Conservation (phyloP, 2,329 filamentous ascomycete species). For the Scolecobasidium constrictum region DNA sequence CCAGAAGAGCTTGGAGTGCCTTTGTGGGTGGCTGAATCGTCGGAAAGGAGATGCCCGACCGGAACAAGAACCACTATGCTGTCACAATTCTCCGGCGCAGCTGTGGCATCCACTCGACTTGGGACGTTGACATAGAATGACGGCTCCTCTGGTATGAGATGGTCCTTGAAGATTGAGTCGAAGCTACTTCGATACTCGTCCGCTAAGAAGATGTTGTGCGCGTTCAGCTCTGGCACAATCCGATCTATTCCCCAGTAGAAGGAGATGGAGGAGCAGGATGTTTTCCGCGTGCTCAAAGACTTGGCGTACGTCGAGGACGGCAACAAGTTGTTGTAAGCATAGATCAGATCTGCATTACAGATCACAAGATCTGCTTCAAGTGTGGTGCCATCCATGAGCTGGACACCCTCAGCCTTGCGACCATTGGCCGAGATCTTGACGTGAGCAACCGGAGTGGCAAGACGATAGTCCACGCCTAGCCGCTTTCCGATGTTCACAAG, state of each 20-base stretch:
- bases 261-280: constrained; percentile 62
- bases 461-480: constrained; percentile 50
- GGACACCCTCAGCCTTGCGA: constrained; percentile 18
- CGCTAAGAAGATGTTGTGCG: constrained; percentile 70
- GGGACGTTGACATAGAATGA: constrained; percentile 73
- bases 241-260: constrained; percentile 63
- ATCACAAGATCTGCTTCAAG: constrained; percentile 55
- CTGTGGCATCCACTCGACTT: constrained; percentile 54
- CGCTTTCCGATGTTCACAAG: constrained; percentile 53
- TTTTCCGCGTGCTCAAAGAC: constrained; percentile 37
- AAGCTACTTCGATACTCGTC: constrained; percentile 64
- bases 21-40: constrained; percentile 13
- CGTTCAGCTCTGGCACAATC: constrained; percentile 50
- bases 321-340: constrained; percentile 62
- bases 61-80: constrained; percentile 60
- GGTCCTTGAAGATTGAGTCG: constrained; percentile 62
- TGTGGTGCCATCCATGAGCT: constrained; percentile 13
- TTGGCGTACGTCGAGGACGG: constrained; percentile 36
- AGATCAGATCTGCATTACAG: constrained; percentile 64
- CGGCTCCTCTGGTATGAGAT: constrained; percentile 55
- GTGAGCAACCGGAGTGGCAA: constrained; percentile 46
- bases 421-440: constrained; percentile 51
- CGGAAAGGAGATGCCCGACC: constrained; percentile 52
- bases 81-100: constrained; percentile 55
- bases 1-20: constrained; percentile 23